phyloP scores from a whole-genome alignment of 371 early-diverging fungal species.

The Mucor racemosus region DNA sequence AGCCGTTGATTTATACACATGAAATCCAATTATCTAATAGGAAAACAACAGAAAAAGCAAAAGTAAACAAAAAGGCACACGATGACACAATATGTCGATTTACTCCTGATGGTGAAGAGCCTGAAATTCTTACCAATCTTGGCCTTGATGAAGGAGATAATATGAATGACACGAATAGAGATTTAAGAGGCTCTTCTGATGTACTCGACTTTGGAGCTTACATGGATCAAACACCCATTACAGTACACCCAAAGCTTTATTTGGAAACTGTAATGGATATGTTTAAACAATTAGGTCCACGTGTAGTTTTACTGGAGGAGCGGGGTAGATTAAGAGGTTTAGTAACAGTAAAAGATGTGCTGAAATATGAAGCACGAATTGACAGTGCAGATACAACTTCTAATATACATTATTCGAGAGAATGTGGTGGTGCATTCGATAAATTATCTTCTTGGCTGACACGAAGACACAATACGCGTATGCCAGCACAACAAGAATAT shows the following conservation, averaged over 20 bases:
- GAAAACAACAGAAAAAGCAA: constrained; percentile 49
- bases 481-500: constrained; percentile 20
- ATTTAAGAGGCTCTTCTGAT: constrained; percentile 49
- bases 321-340: constrained; percentile 73
- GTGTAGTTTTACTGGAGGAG: constrained; percentile 73
- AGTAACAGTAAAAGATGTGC: constrained; percentile 80
- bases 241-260: constrained; percentile 79
- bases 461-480: not conserved
- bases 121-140: constrained; percentile 29
- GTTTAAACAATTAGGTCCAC: constrained; percentile 91
- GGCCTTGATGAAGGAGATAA: constrained; percentile 16
- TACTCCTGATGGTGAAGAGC: constrained; percentile 45
- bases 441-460: constrained; percentile 24
- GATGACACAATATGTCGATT: constrained; percentile 64
- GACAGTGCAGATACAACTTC: constrained; percentile 35
- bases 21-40: no score
- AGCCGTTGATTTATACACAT: not conserved
- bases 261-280: constrained; percentile 90
- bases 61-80: constrained; percentile 51
- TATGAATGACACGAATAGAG: constrained; percentile 14
- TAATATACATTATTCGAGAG: constrained; percentile 6
- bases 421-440: constrained; percentile 25
- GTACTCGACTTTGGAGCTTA: constrained; percentile 74
- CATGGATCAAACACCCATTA: constrained; percentile 87
- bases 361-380: constrained; percentile 66